These are phyloP conservation scores for Cladosporium sp. DNA, from an alignment of 2,329 filamentous ascomycete genomes.

Conservation along the genomic window DNA sequence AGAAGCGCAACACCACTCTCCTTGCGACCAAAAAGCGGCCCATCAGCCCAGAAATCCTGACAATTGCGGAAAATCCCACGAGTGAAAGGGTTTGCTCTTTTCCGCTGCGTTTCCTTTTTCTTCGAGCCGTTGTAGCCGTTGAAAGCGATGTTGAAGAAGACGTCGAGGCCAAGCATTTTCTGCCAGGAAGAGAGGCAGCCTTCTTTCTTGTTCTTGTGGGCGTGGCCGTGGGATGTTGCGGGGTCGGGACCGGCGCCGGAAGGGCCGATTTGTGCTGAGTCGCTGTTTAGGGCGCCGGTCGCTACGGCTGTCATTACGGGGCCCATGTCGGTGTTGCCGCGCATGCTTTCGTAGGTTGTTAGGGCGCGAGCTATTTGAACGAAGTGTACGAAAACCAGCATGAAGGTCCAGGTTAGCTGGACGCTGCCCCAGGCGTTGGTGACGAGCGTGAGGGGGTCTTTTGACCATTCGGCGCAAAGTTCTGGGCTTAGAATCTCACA, in stretches of 20 bases:
- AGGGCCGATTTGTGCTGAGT: slow-evolving; percentile 65
- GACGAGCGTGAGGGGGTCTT: slow-evolving; percentile 78
- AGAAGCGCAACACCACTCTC: slow-evolving; percentile 70
- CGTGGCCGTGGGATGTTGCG: slow-evolving; percentile 26
- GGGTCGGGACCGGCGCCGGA: slow-evolving; percentile 62
- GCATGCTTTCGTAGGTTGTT: slow-evolving; percentile 97
- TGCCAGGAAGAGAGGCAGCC: slow-evolving; percentile 76
- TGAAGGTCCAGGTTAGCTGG: slow-evolving; percentile 93
- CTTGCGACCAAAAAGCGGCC: slow-evolving; percentile 71
- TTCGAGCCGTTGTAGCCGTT: slow-evolving; percentile 59
- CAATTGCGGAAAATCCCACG: slow-evolving; percentile 83
- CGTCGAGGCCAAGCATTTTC: slow-evolving; percentile 81
- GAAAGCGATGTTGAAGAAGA: slow-evolving; percentile 85
- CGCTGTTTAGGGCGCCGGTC: slow-evolving; percentile 59
- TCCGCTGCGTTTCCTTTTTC: slow-evolving; percentile 33
- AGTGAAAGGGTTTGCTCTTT: slow-evolving; percentile 74
- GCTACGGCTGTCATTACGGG: slow-evolving; percentile 71
- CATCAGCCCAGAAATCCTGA: slow-evolving; percentile 93
- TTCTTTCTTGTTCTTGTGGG: slow-evolving; percentile 50
- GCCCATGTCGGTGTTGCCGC: slow-evolving; percentile 57
- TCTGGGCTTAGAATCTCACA: slow-evolving; percentile 74
- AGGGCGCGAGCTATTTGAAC: slow-evolving; percentile 87
- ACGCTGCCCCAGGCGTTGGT: slow-evolving; percentile 73
- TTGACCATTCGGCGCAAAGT: slow-evolving; percentile 71
- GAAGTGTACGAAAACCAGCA: slow-evolving; percentile 91